A percentile compares a stretch with the other conserved stretches of the same genome.
Conservation (phyloP, 208 protist species). For the Trichomonas gallinae region DNA sequence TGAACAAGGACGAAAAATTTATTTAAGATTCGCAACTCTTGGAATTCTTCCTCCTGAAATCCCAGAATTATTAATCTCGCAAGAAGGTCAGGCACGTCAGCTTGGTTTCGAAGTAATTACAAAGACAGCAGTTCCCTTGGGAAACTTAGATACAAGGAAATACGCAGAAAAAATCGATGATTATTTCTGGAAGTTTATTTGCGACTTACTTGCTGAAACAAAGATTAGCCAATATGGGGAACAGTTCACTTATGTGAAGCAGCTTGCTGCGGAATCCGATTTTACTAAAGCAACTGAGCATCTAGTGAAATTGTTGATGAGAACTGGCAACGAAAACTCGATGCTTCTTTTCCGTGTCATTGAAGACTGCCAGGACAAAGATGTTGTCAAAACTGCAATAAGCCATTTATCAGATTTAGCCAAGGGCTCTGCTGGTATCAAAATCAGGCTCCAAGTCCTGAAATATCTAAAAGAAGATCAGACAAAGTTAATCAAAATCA, state of each 20-base stretch:
- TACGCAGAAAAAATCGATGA: neutral
- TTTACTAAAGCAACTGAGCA: neutral
- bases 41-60: neutral
- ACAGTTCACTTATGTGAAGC: neutral
- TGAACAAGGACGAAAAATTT: neutral
- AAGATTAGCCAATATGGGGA: neutral
- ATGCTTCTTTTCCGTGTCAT: neutral
- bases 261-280: neutral
- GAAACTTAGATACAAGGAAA: neutral
- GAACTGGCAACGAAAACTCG: neutral
- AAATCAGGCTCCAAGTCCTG: neutral
- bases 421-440: neutral
- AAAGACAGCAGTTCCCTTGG: neutral
- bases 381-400: neutral
- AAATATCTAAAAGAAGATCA: neutral
- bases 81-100: neutral
- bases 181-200: neutral
- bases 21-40: neutral
- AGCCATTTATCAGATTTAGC: neutral
- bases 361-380: neutral
- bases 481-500: neutral
- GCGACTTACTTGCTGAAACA: neutral
- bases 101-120: neutral
- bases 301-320: neutral
- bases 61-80: neutral